phyloP scores from a whole-genome alignment of 352 stramenopile genomes.

The Elongisporangium prolatum region DNA sequence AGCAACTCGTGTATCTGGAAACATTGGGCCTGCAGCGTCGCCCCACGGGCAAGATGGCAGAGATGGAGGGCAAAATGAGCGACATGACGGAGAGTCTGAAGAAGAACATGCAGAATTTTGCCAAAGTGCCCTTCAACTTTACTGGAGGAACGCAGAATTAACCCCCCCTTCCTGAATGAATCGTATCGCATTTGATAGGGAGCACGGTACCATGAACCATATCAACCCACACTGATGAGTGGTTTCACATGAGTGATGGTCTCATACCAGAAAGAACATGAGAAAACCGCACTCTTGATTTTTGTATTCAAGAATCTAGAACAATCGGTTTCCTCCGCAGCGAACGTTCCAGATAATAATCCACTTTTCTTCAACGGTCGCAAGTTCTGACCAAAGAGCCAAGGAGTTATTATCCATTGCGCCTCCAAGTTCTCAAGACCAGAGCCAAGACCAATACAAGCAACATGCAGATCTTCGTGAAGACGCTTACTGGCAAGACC shows the following conservation, averaged over 20 bases:
- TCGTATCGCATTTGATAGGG: background rate
- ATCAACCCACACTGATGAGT: background rate
- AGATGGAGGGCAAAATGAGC: conserved; percentile 85
- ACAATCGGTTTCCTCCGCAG: conserved; percentile 3
- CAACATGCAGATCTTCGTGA: conserved; percentile 84
- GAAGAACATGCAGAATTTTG: conserved; percentile 84
- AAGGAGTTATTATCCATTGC: background rate
- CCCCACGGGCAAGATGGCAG: conserved; percentile 61
- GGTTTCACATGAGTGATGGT: background rate
- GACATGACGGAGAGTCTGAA: conserved; percentile 84
- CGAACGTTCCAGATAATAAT: conserved; percentile 1
- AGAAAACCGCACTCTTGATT: background rate
- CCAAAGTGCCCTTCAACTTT: conserved; percentile 73
- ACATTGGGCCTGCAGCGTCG: conserved; percentile 62
- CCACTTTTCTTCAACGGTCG: background rate
- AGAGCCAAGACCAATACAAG: background rate
- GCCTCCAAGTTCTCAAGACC: background rate
- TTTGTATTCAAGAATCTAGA: background rate
- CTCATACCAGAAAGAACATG: background rate
- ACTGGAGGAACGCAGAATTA: conserved; percentile 21
- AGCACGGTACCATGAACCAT: background rate
- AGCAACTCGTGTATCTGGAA: conserved; percentile 57
- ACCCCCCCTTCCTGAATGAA: background rate
- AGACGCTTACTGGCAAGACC: conserved; percentile 92
- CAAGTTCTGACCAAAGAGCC: background rate